phyloP scores from a whole-genome alignment of 1,284 basidiomycete genomes.

The Puccinia sorghi region DNA sequence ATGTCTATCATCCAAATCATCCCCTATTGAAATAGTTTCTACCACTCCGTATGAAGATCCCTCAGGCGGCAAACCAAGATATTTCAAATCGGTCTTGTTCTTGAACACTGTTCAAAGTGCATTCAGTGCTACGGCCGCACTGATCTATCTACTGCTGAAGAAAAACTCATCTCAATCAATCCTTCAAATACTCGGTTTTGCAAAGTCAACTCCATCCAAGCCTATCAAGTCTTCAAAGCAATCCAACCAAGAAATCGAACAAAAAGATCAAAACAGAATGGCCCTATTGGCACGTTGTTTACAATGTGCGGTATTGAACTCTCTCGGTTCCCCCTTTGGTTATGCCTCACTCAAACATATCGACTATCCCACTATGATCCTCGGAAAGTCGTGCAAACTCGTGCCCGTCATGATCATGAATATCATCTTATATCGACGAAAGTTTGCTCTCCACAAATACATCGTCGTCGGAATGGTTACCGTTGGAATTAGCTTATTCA shows the following conservation, averaged over 20 bases:
- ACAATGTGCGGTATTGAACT: constrained; percentile 84
- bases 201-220: constrained; percentile 52
- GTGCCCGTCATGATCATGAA: constrained; percentile 96
- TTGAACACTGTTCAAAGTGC: constrained; percentile 84
- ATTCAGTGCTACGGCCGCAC: constrained; percentile 74
- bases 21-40: background rate
- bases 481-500: constrained; percentile 88
- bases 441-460: constrained; percentile 58
- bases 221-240: constrained; percentile 49
- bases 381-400: constrained; percentile 98
- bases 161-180: constrained; percentile 65
- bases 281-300: constrained; percentile 71
- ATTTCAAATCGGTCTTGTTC: constrained; percentile 80
- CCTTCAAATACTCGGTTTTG: constrained; percentile 66
- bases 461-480: constrained; percentile 67
- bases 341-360: constrained; percentile 93
- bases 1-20: background rate
- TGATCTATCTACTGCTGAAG: constrained; percentile 74
- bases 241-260: constrained; percentile 24
- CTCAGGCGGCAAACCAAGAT: constrained; percentile 52
- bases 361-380: constrained; percentile 96
- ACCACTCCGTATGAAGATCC: constrained; percentile 48
- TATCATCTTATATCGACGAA: constrained; percentile 62
- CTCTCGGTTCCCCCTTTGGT: constrained; percentile 87
- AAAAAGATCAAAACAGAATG: constrained; percentile 53